Evolutionary conservation across 345 rosid species (phyloP).

Genomic region (Citrus reticulata): DNA sequence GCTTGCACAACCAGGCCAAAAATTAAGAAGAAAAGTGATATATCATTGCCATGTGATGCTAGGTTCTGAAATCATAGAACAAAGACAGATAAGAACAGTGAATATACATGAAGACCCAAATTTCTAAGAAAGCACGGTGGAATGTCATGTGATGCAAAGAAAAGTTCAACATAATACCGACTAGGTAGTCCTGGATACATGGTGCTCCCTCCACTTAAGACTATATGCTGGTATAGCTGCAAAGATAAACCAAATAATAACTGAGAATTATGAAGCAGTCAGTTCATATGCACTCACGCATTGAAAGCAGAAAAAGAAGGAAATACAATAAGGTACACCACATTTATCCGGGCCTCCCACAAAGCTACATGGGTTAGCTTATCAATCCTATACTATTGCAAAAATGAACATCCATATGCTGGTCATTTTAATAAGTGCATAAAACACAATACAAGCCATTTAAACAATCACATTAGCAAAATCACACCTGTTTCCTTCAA

Average conservation of each 20-base stretch:
- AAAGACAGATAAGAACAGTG: background rate
- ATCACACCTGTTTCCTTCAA: too few relatives aligned
- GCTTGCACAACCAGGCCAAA: background rate
- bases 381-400: background rate
- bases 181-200: conserved; percentile 99
- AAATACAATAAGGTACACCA: background rate
- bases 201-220: conserved; percentile 98
- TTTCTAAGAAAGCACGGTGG: background rate
- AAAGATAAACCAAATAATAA: conserved; percentile 17
- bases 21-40: background rate
- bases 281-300: background rate
- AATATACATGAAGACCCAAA: background rate
- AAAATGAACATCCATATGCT: background rate
- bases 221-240: conserved; percentile 97
- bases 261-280: background rate
- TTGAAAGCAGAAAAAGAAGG: background rate
- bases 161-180: conserved; percentile 44
- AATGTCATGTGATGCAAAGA: background rate
- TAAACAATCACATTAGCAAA: background rate
- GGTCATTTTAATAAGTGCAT: background rate
- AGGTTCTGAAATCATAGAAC: background rate
- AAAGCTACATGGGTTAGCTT: background rate
- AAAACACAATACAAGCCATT: background rate
- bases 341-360: background rate
- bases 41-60: background rate